Evolutionary conservation across 352 stramenopile species (phyloP).

Genomic region (Globisporangium rhizosaccharum): DNA sequence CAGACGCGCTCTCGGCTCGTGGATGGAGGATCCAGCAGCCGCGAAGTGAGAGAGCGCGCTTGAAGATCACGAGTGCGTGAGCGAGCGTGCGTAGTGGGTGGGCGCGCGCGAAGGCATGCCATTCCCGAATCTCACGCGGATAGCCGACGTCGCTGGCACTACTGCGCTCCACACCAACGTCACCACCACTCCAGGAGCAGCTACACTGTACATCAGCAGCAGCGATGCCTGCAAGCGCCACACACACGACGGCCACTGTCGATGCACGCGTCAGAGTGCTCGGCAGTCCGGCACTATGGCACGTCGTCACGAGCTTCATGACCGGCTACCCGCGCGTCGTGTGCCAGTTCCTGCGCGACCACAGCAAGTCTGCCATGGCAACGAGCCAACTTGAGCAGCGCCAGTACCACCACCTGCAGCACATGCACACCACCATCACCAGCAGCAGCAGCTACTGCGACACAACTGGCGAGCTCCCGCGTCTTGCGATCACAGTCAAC

Average conservation of each 20-base stretch:
- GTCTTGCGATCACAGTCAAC: not conserved
- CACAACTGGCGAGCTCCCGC: not conserved
- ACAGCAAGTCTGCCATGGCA: not conserved
- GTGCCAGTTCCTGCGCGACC: not conserved
- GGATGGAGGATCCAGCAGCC: too few species aligned
- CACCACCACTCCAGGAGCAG: too few species aligned
- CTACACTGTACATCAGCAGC: not conserved
- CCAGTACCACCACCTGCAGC: not conserved
- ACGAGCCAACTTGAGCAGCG: not conserved
- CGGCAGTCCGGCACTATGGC: not conserved
- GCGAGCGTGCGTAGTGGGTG: too few species aligned
- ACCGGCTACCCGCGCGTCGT: not conserved
- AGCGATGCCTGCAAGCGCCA: not conserved
- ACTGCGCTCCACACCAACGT: too few species aligned
- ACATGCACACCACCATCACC: not conserved
- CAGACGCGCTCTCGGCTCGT: too few species aligned
- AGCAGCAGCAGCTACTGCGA: not conserved
- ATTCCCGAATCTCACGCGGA: too few species aligned
- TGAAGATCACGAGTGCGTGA: too few species aligned
- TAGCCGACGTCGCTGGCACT: not conserved
- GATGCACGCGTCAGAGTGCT: not conserved
- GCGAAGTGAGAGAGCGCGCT: too few species aligned
- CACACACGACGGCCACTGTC: not conserved
- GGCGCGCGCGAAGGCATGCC: too few species aligned
- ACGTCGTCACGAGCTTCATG: slow-evolving; percentile 1